Evolutionary conservation across 768 basidiomycete species (phyloP), one percentile per base, ranked within the genome.

Genomic region (Termitomyces sp.): DNA sequence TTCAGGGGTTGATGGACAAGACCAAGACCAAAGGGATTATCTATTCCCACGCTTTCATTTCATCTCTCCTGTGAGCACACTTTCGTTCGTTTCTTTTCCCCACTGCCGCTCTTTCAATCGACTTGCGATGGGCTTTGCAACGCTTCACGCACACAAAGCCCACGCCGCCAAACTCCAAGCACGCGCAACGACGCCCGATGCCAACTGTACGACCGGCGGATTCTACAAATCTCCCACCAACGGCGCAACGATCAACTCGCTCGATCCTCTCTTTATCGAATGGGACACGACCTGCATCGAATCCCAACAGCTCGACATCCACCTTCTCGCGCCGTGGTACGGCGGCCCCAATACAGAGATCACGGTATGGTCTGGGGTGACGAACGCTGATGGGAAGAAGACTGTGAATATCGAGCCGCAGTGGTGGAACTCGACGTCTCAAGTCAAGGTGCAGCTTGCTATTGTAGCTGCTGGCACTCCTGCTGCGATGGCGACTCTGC

Each of bases 381-480:
- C 74, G 46, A 81, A 71, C 62, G 60, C 71, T 5, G 12, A 70
- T 4, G 87, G 84, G 24, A 70, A 67, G 37, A 84, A 82, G 65
- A 65, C 74, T 42, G 71, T 81, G 2, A 66, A 64, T 17, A 66
- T 91, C 42, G 65, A 79, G 54, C 83, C 88, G 1, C 72, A 76
- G 19, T 90, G 88, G 88, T 92, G 87, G 87, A 83, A 88, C 55
- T 64, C 79, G 0, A 79, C 83, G 5, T 42, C 71, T 1, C 64
- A 71, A 0, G 67, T 77, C 35, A 62, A 65, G 2, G 77, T 90
- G 17, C 85, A 90, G 62, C 64, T 91, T 54, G 68, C 72, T 45
- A 84, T 90, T 62, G 74, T 89, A 42, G 60, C 77, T 1, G 61
- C 75, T 7, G 79, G 78, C 22, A 57, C 72, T 5, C 77, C 80